Percentiles rank a stretch among this genome's conserved stretches.
phyloP scores from a whole-genome alignment of 2,329 filamentous ascomycete species.

The Arthrobotrys sphaeroides region DNA sequence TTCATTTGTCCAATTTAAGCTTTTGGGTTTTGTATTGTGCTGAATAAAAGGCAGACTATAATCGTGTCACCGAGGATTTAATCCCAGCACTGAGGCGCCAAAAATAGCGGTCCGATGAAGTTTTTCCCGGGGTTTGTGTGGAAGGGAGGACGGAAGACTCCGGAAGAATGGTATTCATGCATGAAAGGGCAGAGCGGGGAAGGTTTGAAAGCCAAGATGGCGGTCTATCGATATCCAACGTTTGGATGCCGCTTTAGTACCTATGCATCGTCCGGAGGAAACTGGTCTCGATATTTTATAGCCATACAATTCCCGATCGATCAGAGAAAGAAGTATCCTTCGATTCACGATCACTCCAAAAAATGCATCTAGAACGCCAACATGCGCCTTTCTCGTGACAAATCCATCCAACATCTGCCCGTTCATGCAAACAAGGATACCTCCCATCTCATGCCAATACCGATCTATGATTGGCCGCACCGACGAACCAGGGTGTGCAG shows the following conservation, averaged over 20 bases:
- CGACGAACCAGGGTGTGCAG: conserved; percentile 7
- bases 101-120: conserved; percentile 27
- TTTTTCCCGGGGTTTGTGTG: not conserved
- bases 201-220: conserved; percentile 7
- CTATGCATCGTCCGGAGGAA: no score
- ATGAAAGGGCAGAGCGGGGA: conserved; percentile 1
- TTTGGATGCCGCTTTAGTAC: no score
- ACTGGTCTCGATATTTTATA: no score
- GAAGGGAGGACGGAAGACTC: conserved; percentile 1
- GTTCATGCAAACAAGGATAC: no score
- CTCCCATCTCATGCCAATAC: no score
- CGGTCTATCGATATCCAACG: conserved; percentile 9
- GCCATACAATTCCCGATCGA: no score
- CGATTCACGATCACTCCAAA: no score
- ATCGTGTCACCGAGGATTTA: no score
- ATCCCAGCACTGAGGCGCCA: conserved; percentile 4
- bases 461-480: not conserved
- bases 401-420: not conserved
- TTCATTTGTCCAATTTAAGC: no score
- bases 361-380: no score
- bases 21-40: no score
- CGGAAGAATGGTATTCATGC: conserved; percentile 19
- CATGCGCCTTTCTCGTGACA: not conserved
- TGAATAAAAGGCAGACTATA: not conserved
- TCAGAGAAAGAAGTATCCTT: no score